Percentiles rank a stretch among this genome's conserved stretches.
phyloP scores from a whole-genome alignment of 2,329 filamentous ascomycete species.

The Fusarium ambrosium region DNA sequence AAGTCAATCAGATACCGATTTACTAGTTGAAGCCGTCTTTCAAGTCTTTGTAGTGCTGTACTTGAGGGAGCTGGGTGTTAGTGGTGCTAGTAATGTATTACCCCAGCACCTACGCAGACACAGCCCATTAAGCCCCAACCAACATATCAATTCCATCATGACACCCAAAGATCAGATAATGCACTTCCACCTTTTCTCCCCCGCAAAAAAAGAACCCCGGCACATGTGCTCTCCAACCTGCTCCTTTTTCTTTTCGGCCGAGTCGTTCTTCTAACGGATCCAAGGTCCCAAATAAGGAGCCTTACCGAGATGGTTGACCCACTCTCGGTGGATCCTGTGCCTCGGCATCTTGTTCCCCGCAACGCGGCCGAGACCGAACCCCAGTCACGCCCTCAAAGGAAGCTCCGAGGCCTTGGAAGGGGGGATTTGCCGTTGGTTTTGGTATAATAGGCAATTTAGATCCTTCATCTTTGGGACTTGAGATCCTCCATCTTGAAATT shows the following conservation, averaged over 20 bases:
- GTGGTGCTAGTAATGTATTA: background rate
- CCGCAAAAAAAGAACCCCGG: background rate
- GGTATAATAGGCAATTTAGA: conserved; percentile 18
- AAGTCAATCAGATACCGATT: background rate
- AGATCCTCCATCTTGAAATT: background rate
- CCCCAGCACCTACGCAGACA: background rate
- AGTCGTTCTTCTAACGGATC: background rate
- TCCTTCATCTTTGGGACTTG: background rate
- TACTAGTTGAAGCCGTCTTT: background rate
- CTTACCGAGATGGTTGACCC: conserved; percentile 34
- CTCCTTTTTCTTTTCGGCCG: background rate
- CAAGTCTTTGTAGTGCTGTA: background rate
- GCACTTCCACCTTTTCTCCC: background rate
- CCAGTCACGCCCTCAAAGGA: conserved; percentile 30
- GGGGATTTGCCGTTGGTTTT: conserved; percentile 18
- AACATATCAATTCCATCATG: background rate
- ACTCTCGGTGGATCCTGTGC: conserved; percentile 37
- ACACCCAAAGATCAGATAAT: background rate
- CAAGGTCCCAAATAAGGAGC: background rate
- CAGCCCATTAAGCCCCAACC: background rate
- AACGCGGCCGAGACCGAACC: conserved; percentile 37
- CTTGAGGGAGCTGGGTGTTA: background rate
- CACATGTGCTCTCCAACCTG: background rate
- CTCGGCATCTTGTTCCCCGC: conserved; percentile 50
- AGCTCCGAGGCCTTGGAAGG: conserved; percentile 37